A percentile compares a stretch with the other conserved stretches of the same genome.
These are phyloP conservation scores for Phlebiopsis flavidoalba DNA, from an alignment of 768 basidiomycete species.

Conservation along the genomic window DNA sequence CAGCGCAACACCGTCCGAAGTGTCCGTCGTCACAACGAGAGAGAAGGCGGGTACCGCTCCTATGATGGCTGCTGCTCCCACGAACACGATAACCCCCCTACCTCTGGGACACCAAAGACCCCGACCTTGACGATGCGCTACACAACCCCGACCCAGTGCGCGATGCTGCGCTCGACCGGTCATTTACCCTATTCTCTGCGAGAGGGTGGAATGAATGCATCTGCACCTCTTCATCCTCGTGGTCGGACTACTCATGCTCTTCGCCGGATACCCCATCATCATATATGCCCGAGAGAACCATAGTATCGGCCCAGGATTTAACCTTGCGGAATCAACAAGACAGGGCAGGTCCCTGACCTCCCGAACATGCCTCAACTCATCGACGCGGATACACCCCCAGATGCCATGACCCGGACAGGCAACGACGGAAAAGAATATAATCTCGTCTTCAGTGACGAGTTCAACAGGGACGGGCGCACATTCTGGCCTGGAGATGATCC, in stretches of 20 bases:
- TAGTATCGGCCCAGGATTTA: conserved; percentile 50
- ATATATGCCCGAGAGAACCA: conserved; percentile 34
- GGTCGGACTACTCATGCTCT: conserved; percentile 66
- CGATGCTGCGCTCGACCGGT: conserved; percentile 51
- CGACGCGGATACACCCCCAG: conserved; percentile 69
- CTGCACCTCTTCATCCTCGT: conserved; percentile 67
- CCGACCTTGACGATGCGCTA: conserved; percentile 85
- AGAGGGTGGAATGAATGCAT: conserved; percentile 83
- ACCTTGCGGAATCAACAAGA: conserved; percentile 82
- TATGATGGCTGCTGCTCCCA: conserved; percentile 27
- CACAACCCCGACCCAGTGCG: conserved; percentile 84
- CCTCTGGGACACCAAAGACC: conserved; percentile 73
- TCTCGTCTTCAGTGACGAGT: conserved; percentile 89
- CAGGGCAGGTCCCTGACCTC: conserved; percentile 83
- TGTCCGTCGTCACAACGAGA: conserved; percentile 31
- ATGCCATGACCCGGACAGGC: conserved; percentile 53
- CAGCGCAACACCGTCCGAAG: conserved; percentile 32
- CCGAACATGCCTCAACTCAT: conserved; percentile 64
- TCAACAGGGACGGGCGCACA: conserved; percentile 65
- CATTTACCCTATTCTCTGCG: conserved; percentile 70
- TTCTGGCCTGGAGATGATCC: conserved; percentile 80
- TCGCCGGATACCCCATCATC: conserved; percentile 87
- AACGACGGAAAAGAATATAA: conserved; percentile 74
- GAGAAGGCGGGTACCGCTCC: conserved; percentile 29
- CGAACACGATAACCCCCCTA: conserved; percentile 62